Base-by-base conservation (phyloP, 2,329 filamentous ascomycete genomes). In the Aureobasidium sp. region DNA sequence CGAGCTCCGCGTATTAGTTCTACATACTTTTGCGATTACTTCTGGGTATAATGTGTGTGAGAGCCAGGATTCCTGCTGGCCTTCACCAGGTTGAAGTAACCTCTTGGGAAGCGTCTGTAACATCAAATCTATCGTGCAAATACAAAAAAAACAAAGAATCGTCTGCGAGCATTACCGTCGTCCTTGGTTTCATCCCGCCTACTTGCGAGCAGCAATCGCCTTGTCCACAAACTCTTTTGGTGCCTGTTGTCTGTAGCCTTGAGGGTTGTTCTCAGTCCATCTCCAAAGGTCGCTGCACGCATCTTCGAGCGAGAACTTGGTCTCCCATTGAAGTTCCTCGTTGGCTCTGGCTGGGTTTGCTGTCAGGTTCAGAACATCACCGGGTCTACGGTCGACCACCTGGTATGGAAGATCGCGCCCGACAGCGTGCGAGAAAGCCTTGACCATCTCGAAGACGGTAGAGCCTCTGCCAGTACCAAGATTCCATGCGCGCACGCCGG, bases 401-500 rank as follows among this genome's bases (percentile, higher is more conserved):
- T 97, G 83, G 78, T 97, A 97, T 41, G 88, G 84, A 29, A 99
- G 82, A 63, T 94, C 86, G 56, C 86, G 88, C 65, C 94, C 94
- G 26, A 97, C 92, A 20, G 90, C 91, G 56, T 84, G 78, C 77
- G 87, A 89, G 80, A 99, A 99, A 60, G 94, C 92, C 69, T 93
- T 90, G 83, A 99, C 87, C 81, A 99, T 99, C 75, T 99, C 92
- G 73, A 92, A 94, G 63, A 99, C 94, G 26, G 94, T 99, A 77
- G 89, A 95, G 69, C 94, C 94, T 69, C 88, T 90, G 65, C 94
- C 94, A 0, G 92, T 96, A 63, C 95, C 95, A 68, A 99, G 76
- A 78, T 99, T 99, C 93, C 93, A 99, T 62, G 92, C 92, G 74
- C 90, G 89, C 68, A 97, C 89, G 62, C 94, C 94, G 20, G 94